A percentile compares a stretch with the other conserved stretches of the same genome.
Conservation (phyloP, 2,329 filamentous ascomycete genomes). For the Lasiodiplodia citricola region DNA sequence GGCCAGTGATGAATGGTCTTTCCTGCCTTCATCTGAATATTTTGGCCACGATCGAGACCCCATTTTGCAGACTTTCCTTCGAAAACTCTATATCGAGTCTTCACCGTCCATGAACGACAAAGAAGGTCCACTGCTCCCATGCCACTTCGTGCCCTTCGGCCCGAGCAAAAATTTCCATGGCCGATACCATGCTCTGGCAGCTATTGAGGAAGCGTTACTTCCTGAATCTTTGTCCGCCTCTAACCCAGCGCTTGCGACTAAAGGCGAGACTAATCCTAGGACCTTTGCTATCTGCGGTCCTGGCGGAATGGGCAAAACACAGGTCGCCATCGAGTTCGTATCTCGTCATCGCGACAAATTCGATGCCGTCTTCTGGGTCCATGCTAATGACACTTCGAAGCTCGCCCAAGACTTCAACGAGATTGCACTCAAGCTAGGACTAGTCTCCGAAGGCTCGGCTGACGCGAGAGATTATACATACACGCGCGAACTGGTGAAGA, state of each 20-base stretch:
- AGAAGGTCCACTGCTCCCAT: background rate
- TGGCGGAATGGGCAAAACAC: constrained; percentile 37
- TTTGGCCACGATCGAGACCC: background rate
- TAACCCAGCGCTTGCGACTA: background rate
- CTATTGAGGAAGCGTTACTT: background rate
- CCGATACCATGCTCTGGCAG: background rate
- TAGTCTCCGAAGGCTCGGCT: constrained; percentile 18
- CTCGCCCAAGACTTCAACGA: constrained; percentile 21
- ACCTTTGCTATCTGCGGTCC: constrained; percentile 31
- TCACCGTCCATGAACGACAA: background rate
- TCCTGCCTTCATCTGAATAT: background rate
- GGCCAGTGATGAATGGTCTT: background rate
- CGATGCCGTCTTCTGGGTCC: constrained; percentile 30
- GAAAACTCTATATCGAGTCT: background rate
- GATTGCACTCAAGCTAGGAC: constrained; percentile 26
- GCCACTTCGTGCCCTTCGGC: background rate
- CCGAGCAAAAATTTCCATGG: background rate
- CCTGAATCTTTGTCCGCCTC: background rate
- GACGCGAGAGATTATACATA: constrained; percentile 26
- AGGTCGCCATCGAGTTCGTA: constrained; percentile 35
- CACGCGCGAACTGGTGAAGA: constrained; percentile 23
- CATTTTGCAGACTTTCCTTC: background rate
- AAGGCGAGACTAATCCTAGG: background rate
- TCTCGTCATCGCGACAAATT: background rate
- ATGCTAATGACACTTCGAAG: constrained; percentile 25